Base-by-base conservation (phyloP, 148 eudicot species). In the Vaccinium darrowii region DNA sequence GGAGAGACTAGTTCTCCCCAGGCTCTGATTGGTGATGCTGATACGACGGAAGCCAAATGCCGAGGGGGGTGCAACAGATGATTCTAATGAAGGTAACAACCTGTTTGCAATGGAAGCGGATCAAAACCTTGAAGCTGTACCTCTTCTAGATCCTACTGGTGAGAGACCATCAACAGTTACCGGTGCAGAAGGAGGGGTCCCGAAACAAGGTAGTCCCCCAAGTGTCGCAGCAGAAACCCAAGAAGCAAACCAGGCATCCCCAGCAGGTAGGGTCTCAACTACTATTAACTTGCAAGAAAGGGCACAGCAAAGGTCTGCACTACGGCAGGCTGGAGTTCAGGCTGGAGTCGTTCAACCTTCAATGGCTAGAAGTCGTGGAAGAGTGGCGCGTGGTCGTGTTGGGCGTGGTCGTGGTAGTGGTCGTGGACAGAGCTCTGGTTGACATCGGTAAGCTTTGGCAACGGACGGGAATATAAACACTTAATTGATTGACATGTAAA, bases 221-320 rank as follows among this genome's bases (percentile, higher is more conserved):
- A 88, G 87, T 86, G 72, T 73, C 36, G 19, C 86, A 14, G 58
- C 87, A 58, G 90, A 80, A 50, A 80, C 86, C 12, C 89, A 87
- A 25, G 90, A 73, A 25, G 77, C 72, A 49, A 91, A 81, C 52
- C 88, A 87, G 78, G 81, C 76, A 19, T 89, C 98, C 65, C 89
- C 90, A 83, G 81, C 57, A 53, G 86, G 76, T 76, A 62, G 80
- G 65, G 84, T 86, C 80, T 85, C 91, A 72, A 92, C 90, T 7
- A 94, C 95, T 6, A 93, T 95, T 13, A 93, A 91, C 85, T 78
- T 93, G 78, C 25, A 56, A 25, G 95, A 90, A 82, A 91, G 95
- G 85, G 98, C 98, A 39, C 91, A 62, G 85, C 87, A 82, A 85
- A 88, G 90, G 76, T 85, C 92, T 67, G 78, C 84, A 23, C 82